Percentiles rank a stretch among this genome's conserved stretches.
Conservation (phyloP, 352 stramenopile species). For the Phytophthora kernoviae region DNA sequence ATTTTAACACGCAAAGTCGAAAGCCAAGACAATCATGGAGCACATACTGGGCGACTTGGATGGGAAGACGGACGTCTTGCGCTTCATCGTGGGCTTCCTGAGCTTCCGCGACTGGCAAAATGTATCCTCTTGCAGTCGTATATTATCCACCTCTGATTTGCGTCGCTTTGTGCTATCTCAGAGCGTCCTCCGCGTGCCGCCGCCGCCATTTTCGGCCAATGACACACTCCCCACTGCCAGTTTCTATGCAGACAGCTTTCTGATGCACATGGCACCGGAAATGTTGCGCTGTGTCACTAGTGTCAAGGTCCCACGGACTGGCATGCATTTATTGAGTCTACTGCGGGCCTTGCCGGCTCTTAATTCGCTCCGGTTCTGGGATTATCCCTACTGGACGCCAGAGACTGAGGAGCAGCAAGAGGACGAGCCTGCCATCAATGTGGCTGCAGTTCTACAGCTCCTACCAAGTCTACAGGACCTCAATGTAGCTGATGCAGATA, state of each 20-base stretch:
- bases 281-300: conserved; percentile 35
- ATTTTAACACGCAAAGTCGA: too few relatives aligned
- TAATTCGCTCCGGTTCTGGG: conserved; percentile 44
- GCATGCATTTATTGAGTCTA: conserved; percentile 46
- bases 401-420: conserved; percentile 22
- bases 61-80: conserved; percentile 49
- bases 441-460: conserved; percentile 38
- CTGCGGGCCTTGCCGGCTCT: conserved; percentile 38
- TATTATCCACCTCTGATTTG: conserved; percentile 38
- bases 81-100: conserved; percentile 45
- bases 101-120: conserved; percentile 41
- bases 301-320: conserved; percentile 42
- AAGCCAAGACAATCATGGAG: too few relatives aligned
- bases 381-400: conserved; percentile 41
- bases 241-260: conserved; percentile 46
- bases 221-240: conserved; percentile 24
- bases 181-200: conserved; percentile 42
- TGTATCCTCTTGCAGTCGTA: conserved; percentile 41
- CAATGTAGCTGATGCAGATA: conserved; percentile 39
- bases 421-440: conserved; percentile 41
- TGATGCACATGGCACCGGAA: conserved; percentile 32
- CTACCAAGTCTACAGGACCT: conserved; percentile 40
- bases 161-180: conserved; percentile 49
- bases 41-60: conserved; percentile 42
- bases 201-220: conserved; percentile 19